A percentile compares a stretch with the other conserved stretches of the same genome.
Conservation (phyloP, 352 stramenopile species). For the Pythium grandisporangium region DNA sequence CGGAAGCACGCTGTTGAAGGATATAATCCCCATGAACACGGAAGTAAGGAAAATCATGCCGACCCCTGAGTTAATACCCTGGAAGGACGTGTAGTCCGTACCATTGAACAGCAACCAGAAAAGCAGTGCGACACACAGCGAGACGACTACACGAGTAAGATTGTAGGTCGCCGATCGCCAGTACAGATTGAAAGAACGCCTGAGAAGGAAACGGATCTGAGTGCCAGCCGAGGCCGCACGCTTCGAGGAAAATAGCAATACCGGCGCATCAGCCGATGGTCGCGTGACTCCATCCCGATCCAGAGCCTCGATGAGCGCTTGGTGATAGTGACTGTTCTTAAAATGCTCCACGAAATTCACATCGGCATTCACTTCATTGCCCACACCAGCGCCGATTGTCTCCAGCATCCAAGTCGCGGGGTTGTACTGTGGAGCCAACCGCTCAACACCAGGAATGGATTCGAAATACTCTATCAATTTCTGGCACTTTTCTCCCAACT, state of each 20-base stretch:
- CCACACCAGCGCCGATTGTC: slow-evolving; percentile 36
- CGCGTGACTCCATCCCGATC: slow-evolving; percentile 10
- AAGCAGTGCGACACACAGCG: slow-evolving; percentile 44
- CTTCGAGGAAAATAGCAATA: slow-evolving; percentile 13
- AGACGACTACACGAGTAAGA: slow-evolving; percentile 38
- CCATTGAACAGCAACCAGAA: slow-evolving; percentile 43
- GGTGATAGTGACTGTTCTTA: slow-evolving; percentile 4
- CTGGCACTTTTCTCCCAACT: slow-evolving; percentile 9
- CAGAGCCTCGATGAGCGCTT: slow-evolving; percentile 3
- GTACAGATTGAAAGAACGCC: slow-evolving; percentile 41
- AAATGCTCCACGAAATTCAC: slow-evolving; percentile 19
- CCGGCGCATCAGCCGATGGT: background rate
- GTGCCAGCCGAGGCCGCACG: slow-evolving; percentile 4
- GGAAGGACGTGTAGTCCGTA: slow-evolving; percentile 14
- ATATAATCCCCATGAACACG: slow-evolving; percentile 56
- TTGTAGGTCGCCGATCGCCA: slow-evolving; percentile 72
- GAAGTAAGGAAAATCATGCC: slow-evolving; percentile 65
- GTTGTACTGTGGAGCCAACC: slow-evolving; percentile 50
- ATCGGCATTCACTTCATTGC: slow-evolving; percentile 9
- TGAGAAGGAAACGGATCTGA: slow-evolving; percentile 24
- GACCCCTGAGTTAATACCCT: slow-evolving; percentile 20
- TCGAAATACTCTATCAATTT: slow-evolving; percentile 39
- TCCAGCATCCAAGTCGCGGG: slow-evolving; percentile 89
- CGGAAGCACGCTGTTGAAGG: slow-evolving; percentile 42
- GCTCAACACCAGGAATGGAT: slow-evolving; percentile 23